Conservation (phyloP, 1,284 basidiomycete species). For the Cystobasidium slooffiae region DNA sequence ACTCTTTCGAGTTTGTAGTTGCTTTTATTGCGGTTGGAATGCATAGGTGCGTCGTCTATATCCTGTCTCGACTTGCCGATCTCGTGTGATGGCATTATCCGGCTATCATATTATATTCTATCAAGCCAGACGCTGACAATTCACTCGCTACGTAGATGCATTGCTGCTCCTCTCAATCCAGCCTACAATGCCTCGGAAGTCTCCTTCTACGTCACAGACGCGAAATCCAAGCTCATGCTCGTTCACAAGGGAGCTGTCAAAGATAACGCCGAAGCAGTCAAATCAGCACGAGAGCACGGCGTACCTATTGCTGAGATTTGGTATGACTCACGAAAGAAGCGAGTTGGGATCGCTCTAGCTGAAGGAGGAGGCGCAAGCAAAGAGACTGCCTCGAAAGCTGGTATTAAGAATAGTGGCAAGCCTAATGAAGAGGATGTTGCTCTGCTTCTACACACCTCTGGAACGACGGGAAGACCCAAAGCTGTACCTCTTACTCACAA, state of each 20-base stretch:
- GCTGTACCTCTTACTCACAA: conserved; percentile 59
- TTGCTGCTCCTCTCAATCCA: conserved; percentile 60
- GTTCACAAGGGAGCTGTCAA: conserved; percentile 44
- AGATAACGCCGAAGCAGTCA: conserved; percentile 43
- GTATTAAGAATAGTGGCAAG: conserved; percentile 45
- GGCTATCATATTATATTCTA: background rate
- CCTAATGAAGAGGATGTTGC: conserved; percentile 62
- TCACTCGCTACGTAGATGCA: conserved; percentile 49
- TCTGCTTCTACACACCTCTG: conserved; percentile 66
- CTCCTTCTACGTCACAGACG: conserved; percentile 57
- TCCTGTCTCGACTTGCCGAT: conserved; percentile 21
- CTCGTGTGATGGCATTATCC: background rate
- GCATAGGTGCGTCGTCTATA: conserved; percentile 47
- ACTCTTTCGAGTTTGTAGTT: conserved; percentile 57
- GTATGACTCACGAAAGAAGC: conserved; percentile 49
- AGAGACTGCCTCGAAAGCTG: conserved; percentile 9
- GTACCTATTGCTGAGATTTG: conserved; percentile 55
- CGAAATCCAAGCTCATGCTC: conserved; percentile 55
- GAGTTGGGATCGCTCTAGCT: conserved; percentile 29
- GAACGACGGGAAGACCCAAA: conserved; percentile 66
- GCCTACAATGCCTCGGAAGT: conserved; percentile 58
- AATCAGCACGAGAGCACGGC: conserved; percentile 52
- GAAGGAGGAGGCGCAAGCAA: conserved; percentile 30
- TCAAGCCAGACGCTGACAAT: background rate
- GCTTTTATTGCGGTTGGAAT: conserved; percentile 57